Base-by-base conservation (phyloP, 805 yeast genomes). In the Clavispora asparagi region DNA sequence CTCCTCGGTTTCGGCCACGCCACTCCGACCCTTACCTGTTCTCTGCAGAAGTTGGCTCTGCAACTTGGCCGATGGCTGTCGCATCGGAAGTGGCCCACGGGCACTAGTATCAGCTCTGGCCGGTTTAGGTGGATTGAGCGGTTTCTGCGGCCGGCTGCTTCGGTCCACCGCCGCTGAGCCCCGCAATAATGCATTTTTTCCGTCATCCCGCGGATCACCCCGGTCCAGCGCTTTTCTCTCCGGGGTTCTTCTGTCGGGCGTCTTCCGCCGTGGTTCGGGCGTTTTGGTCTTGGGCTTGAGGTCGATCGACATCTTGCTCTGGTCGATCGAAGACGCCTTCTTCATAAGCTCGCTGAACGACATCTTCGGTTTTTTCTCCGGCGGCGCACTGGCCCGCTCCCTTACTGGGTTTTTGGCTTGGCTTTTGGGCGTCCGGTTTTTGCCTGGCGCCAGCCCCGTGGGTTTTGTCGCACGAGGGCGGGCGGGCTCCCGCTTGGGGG, bases 341-440 rank as follows among this genome's bases (percentile, higher is more conserved):
- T 79, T 79, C 86, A 85, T 80, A 44, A 85, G 70, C 39, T 86
- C 87, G 45, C 74, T 75, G 58, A 83, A 85, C 14, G 81, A 78
- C 60, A 83, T 62, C 58, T 81, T 77, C 39, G 54, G 47, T 33
- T 45, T 45, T 41, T 40, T 45, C 29, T 39, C 45, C 27, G 35
- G 16, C 58, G 41, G 17, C 48, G 28, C 42, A 23, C 27, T 33
- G 41, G 19, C 29, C 9, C 32, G 14, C 14, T n/a, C n/a, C n/a
- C n/a, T n/a, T n/a, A 12, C 32, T 2, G 32, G 32, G 23, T 3
- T 19, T 30, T 11, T n/a, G 32, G 32, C 14, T 8, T 7, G 32
- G 32, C 3, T 7, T 16, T n/a, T 10, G 32, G 32, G n/a, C 19
- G 25, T 8, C 13, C 30, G 41, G 14, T 17, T 30, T 28, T 29